Conservation (phyloP, 768 basidiomycete species). For the Omphalotus guepiniiformis region DNA sequence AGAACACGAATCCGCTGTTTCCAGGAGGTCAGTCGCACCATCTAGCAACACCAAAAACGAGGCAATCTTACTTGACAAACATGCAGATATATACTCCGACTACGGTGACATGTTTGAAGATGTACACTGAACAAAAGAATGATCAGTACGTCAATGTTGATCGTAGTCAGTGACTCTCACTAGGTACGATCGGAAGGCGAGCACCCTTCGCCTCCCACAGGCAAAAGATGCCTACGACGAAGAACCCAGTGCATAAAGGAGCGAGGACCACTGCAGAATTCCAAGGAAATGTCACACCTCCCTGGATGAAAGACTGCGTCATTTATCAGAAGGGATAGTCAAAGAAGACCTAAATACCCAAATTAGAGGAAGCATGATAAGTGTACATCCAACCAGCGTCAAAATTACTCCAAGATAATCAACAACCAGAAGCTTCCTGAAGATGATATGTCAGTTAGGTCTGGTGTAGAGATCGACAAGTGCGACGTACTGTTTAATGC, state of each 20-base stretch:
- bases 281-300: constrained; percentile 73
- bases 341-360: constrained; percentile 49
- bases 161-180: constrained; percentile 29
- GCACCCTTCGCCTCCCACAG: constrained; percentile 73
- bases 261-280: constrained; percentile 59
- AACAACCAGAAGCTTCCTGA: constrained; percentile 57
- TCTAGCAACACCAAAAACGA: background rate
- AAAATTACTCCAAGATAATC: constrained; percentile 61
- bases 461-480: background rate
- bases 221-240: constrained; percentile 55
- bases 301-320: constrained; percentile 30
- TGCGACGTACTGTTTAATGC: constrained; percentile 41
- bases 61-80: constrained; percentile 52
- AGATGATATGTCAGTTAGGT: background rate
- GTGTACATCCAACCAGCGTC: constrained; percentile 55
- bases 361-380: constrained; percentile 66
- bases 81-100: constrained; percentile 65
- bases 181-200: constrained; percentile 67
- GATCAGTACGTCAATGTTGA: background rate
- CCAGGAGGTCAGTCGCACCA: constrained; percentile 3
- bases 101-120: constrained; percentile 65
- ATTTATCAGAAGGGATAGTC: background rate
- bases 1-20: constrained; percentile 58
- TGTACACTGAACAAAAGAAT: constrained; percentile 49
- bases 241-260: constrained; percentile 50